Evolutionary conservation across 257 asterid species (phyloP), one percentile per base, ranked within the genome.

Genomic region (Schizonepeta tenuifolia): DNA sequence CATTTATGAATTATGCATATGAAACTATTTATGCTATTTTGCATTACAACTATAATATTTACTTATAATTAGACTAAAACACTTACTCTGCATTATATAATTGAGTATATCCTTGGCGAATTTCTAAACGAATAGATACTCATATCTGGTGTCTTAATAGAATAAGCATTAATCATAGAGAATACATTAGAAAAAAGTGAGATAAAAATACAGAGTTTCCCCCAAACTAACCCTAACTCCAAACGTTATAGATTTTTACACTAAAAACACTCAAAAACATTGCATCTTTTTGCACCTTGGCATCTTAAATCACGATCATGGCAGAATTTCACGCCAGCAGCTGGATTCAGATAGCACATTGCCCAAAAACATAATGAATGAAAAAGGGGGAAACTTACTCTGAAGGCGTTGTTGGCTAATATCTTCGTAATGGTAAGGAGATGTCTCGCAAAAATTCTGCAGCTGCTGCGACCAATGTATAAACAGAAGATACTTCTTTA

Each of bases 361-460:
- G 50, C 50, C n/a, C 31, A 15, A 4, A 12, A 20, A 0, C 21
- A 6, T 47, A 9, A 9, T 9, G 56, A 17, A 26, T 10, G 43
- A 10, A 17, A 0, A 56, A 31, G 49, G 43, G n/a, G 44, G 55
- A 70, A 62, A 40, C 87, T 67, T 65, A 90, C 95, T 80, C 69
- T 59, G 69, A 35, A 43, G 68, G 65, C 65, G 76, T 57, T 74
- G 77, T 57, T 74, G 77, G 28, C 59, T 73, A 69, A 51, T 79
- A 60, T 82, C 90, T 72, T 81, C 85, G 47, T 83, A 79, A 75
- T 65, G 78, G 81, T 86, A 91, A 35, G 89, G 86, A 55, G 93
- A 89, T 6, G 86, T 10, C 33, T 61, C 17, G 31, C 2, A 36
- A 61, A 61, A 61, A 9, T 1, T 62, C 55, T 69, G 71, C 59